Conservation (phyloP, 2,329 filamentous ascomycete genomes). For the Chaetothyriales sp. region DNA sequence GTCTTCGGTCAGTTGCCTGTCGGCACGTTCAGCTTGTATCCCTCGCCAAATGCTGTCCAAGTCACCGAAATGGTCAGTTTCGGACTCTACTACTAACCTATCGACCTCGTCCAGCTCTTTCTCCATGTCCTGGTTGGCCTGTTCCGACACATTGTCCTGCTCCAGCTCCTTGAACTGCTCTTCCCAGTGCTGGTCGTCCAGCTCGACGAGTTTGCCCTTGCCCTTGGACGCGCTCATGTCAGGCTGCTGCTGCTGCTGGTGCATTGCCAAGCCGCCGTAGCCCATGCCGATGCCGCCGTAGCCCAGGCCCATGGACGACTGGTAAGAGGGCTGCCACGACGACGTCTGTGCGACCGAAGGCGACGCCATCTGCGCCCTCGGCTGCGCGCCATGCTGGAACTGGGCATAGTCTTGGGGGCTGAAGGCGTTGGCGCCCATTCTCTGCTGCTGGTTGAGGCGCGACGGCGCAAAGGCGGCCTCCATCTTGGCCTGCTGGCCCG, state of each 20-base stretch:
- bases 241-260: conserved; percentile 29
- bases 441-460: conserved; percentile 26
- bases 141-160: conserved; percentile 40
- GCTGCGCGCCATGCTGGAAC: conserved; percentile 57
- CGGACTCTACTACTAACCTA: conserved; percentile 57
- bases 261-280: conserved; percentile 37
- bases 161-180: conserved; percentile 73
- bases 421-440: conserved; percentile 42
- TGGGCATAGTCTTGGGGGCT: conserved; percentile 73
- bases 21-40: conserved; percentile 32
- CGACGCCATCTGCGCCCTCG: conserved; percentile 35
- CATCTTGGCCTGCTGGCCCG: conserved; percentile 53
- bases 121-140: conserved; percentile 65
- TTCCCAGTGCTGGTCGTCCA: conserved; percentile 91
- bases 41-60: conserved; percentile 53
- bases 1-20: conserved; percentile 49
- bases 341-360: conserved; percentile 43
- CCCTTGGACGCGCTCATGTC: conserved; percentile 53
- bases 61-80: conserved; percentile 65
- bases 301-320: conserved; percentile 27
- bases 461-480: conserved; percentile 47
- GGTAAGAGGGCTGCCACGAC: conserved; percentile 43
- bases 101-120: conserved; percentile 81
- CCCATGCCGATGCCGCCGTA: conserved; percentile 42
- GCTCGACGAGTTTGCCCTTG: conserved; percentile 69